Evolutionary conservation across 305 asterid species (phyloP).

Genomic region (Petunia hybrid): DNA sequence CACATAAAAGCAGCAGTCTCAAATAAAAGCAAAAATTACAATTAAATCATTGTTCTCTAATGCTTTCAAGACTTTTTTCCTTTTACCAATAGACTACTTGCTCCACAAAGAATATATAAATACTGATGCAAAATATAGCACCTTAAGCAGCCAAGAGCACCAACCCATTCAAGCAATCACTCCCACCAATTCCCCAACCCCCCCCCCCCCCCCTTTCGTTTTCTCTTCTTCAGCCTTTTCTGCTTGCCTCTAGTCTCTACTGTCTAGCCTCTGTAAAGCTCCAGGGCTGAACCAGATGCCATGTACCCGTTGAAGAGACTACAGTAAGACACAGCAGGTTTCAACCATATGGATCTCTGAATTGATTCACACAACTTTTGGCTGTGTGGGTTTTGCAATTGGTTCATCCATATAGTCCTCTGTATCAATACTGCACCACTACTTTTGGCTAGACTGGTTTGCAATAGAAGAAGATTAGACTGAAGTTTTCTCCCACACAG

Average conservation of each 20-base stretch:
- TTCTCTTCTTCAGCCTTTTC: conserved; percentile 7
- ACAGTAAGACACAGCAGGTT: neutral
- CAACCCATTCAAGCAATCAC: neutral
- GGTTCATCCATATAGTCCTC: neutral
- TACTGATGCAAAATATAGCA: neutral
- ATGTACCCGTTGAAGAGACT: neutral
- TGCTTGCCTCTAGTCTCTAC: neutral
- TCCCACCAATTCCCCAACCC: neutral
- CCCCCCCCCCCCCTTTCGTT: neutral
- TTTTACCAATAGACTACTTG: neutral
- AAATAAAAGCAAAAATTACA: conserved; percentile 1
- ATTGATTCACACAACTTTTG: neutral
- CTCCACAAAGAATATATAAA: neutral
- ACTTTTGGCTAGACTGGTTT: neutral
- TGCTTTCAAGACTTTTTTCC: neutral
- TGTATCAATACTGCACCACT: neutral
- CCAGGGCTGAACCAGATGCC: neutral
- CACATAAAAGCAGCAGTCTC: neutral
- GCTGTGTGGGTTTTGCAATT: neutral
- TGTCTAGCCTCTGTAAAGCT: neutral
- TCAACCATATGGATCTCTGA: neutral
- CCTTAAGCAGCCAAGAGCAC: neutral
- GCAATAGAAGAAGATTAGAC: neutral
- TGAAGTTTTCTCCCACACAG: neutral
- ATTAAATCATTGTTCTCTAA: neutral